Base-by-base conservation (phyloP, 345 rosid species). In the Heritiera littoralis region DNA sequence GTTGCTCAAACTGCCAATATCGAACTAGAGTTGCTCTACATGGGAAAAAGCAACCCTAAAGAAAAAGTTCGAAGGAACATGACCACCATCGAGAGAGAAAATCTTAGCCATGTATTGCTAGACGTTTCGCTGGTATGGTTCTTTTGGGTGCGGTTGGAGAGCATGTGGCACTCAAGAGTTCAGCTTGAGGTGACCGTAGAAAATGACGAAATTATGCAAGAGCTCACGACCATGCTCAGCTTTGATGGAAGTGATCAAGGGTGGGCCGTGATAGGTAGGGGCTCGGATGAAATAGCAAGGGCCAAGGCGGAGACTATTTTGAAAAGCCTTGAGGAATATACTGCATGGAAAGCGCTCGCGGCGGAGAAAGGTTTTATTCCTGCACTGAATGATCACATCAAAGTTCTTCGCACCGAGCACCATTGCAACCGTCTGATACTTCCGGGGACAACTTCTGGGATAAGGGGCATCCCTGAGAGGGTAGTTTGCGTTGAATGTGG, bases 141-240 rank as follows among this genome's bases (percentile, higher is more conserved):
- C 87, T 92, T 90, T 80, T 90, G 93, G 92, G 79, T 81, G 18
- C 72, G 91, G 75, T 80, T 92, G 1, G 91, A 90, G 77, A 88
- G 92, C 91, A 92, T 90, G 97, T 90, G 94, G 94, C 85, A 88
- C 79, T 90, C 92, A 11, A 87, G 84, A 71, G 67, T 79, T 30
- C 84, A 86, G 9, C 86, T 79, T 1, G 84, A 85, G 43, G 83
- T 35, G 73, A 80, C 74, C 14, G 84, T 80, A 1, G 86, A 88
- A 58, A 80, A 81, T 15, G 94, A 92, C 74, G 71, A 52, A 1
- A 87, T 92, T 13, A 86, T 86, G 93, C 83, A 80, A 15, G 93
- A 89, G 82, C 79, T 92, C 18, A 75, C 81, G 73, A 81, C 82
- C 1, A 80, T 90, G 90, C 90, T 90, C 5, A 88, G 83, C 85